Base-by-base conservation (phyloP, 352 stramenopile genomes). In the Globisporangium orthogonon region DNA sequence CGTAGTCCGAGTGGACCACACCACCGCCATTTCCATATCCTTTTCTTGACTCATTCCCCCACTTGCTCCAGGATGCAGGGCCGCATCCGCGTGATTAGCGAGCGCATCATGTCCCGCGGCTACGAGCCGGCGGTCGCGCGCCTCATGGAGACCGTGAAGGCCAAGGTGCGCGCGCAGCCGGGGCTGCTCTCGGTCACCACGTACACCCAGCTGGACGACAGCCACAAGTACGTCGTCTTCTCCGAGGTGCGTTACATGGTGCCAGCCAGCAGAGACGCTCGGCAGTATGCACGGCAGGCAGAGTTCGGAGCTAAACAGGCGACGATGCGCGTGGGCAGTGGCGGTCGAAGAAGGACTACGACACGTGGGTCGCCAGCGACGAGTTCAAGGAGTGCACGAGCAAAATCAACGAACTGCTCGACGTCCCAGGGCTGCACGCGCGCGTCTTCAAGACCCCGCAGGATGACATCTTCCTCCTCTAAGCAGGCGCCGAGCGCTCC, bases 161-260 rank as follows among this genome's bases (percentile, higher is more conserved):
- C 70, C 47, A 91, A 80, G 29, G 85, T 95, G 59, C 79, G 79
- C 52, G 64, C 69, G 53, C 83, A 93, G 60, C 83, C 85, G 5
- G 85, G 85, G 0, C 66, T 91, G 31, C 61, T 95, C 54, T 83
- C 77, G 7, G 79, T 95, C 58, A 78, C 86, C 58, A 95, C 85
- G 1, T 88, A 83, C 69, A 74, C 61, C 52, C 79, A 93, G 57
- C 58, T 86, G 58, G 79, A 91, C 63, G 74, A 91, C 56, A 65
- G 83, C 61, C 84, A 88, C 59, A 95, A 95, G 69, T 95, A 93
- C 69, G 76, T 95, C 55, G 85, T 95, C 52, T 89, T 95, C 69
- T 92, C 85, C 49, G 79, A 95, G 81, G 81, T 91, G 45, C 28
- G 62, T 47, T 23, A 23, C 23, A 23, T 23, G 23, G 23, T 23